Evolutionary conservation across 164 flowering plant genomes (phyloP), one percentile per base, ranked within the genome.

Genomic region (Stephania cephalantha): DNA sequence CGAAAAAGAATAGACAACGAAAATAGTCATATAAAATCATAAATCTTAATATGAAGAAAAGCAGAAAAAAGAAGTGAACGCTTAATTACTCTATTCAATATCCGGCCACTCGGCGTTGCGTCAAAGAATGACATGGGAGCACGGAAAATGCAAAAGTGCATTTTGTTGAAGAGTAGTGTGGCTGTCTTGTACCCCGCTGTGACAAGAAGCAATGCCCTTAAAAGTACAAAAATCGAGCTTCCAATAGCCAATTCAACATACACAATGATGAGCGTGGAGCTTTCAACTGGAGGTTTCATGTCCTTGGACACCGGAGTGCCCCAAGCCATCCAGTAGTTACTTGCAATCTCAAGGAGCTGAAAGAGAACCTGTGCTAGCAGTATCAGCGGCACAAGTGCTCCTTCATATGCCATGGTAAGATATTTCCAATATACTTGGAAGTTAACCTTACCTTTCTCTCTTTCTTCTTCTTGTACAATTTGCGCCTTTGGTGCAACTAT

Each of bases 291-390:
- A 72, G 96, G 83, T 77, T 81, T n/a, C 12, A 5, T 82, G 75
- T 85, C 89, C 71, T 77, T 77, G 8, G 97, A 88, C 8, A 85
- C 86, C 0, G 99, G 97, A 78, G 89, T 81, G 45, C 94, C 97
- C 95, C 88, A 90, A 50, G 96, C 94, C 95, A 95, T 95, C 99
- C 99, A 95, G 69, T 91, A 95, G 74, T 95, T 93, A 84, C 98
- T 92, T 65, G 85, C 92, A 73, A 93, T 93, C 76, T 95, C 94
- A 82, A 95, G 91, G 13, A 82, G 3, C 82, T 90, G 91, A 77
- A 90, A 91, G 42, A 87, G 75, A 77, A 84, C 67, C 67, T 86
- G 91, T 17, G 84, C 79, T 69, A 93, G 73, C 75, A 95, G 74
- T 78, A 90, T 86, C 9, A 90, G 71, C 29, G 98, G 97, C 46